Evolutionary conservation across 306 rosid genomes (phyloP).

Genomic region (Crotalaria pallida): DNA sequence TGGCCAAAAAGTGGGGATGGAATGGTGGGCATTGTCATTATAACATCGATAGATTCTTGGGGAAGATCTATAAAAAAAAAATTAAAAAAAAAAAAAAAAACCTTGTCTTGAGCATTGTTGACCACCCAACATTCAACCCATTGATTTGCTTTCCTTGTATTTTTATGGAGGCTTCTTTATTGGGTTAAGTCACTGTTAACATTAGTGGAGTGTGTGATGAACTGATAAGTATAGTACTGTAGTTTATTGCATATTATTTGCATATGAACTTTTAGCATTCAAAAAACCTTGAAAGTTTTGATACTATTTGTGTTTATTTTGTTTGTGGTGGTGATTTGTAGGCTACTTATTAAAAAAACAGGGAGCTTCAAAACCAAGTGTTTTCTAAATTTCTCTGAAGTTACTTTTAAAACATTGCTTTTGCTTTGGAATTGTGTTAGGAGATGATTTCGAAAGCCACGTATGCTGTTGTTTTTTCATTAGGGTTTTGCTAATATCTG

Average conservation of each 20-base stretch:
- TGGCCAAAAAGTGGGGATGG: neutral
- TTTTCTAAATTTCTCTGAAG: neutral
- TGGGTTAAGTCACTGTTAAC: neutral
- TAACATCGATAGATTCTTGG: neutral
- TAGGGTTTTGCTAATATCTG: too few species aligned
- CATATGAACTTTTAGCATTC: neutral
- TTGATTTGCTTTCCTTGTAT: conserved; percentile 9
- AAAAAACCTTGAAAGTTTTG: neutral
- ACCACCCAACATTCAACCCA: neutral
- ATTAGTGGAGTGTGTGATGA: neutral
- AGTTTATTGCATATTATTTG: neutral
- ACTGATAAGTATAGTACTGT: neutral
- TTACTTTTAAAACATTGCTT: neutral
- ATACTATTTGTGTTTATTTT: neutral
- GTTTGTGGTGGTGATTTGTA: neutral
- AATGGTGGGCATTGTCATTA: neutral
- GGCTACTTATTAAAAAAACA: neutral
- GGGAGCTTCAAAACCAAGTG: neutral
- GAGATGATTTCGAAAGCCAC: neutral
- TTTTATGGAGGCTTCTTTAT: neutral
- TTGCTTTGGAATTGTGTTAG: neutral
- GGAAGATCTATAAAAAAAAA: too few species aligned
- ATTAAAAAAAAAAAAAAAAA: neutral
- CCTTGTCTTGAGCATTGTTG: neutral
- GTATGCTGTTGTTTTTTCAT: neutral